Evolutionary conservation across 345 rosid genomes (phyloP), one percentile per base, ranked within the genome.

Genomic region (Odontarrhena argentea): DNA sequence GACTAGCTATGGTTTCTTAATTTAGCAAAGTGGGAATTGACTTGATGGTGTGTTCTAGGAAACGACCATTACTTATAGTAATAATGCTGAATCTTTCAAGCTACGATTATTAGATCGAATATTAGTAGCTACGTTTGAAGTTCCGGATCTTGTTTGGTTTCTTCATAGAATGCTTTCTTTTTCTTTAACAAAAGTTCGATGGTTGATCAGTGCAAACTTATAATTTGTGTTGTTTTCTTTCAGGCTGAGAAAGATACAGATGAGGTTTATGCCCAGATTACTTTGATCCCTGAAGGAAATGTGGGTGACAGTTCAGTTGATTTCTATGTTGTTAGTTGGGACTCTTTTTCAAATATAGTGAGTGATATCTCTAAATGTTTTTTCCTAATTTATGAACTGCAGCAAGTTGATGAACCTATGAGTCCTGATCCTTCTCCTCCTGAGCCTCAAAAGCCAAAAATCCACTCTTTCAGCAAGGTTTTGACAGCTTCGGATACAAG

Each of bases 221-320:
- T 41, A 12, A 32, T 43, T 60, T 59, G 7, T 67, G 44, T 56
- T 75, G 42, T 67, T 73, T 54, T 47, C 74, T 73, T 54, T 47
- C 74, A 94, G 99, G 97, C 97, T 11, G 99, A 91, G 77, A 95
- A 76, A 78, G 99, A 94, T 37, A 88, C 97, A 2, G 99, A 94
- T 56, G 99, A 94, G 70, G 97, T 94, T 22, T 94, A 91, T 85
- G 92, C 97, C 9, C 97, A 86, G 76, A 87, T 94, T 46, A 84
- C 89, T 73, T 78, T 94, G 77, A 70, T 82, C 22, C 97, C 97
- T 13, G 89, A 82, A 24, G 47, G 24, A 62, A 80, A 73, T 67
- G 96, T 89, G 71, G 85, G 94, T 65, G 47, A 38, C 30, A 28
- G 18, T 41, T 51, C 38, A 46, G 18, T 63, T 69, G 37, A 8